phyloP scores from a whole-genome alignment of 139 green algal genomes.

The Chlamydomonas incerta region DNA sequence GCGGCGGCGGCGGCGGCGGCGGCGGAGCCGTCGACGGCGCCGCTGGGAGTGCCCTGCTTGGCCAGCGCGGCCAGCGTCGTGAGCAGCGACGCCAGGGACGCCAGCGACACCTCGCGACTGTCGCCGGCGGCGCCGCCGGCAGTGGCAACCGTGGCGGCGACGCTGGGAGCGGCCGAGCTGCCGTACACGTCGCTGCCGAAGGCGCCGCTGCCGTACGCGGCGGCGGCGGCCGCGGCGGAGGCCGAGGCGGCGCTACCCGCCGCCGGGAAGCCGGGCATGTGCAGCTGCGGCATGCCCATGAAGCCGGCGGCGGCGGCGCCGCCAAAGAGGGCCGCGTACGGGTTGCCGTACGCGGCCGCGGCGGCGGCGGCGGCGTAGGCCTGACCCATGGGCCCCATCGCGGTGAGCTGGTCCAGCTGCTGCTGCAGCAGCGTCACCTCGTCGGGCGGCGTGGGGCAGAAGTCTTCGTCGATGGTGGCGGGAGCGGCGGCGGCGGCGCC shows the following conservation, averaged over 20 bases:
- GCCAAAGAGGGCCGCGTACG: slow-evolving; percentile 15
- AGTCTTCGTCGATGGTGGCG: not conserved
- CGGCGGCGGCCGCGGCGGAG: not conserved
- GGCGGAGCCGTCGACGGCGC: not conserved
- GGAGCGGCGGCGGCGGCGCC: not conserved
- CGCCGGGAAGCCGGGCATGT: too few species aligned
- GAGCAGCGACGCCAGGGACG: slow-evolving; percentile 31
- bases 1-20: not conserved
- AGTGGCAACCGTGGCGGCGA: not conserved
- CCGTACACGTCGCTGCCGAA: not conserved
- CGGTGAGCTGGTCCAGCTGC: slow-evolving; percentile 5
- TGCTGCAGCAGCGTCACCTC: slow-evolving; percentile 11
- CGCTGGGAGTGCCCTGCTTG: not conserved
- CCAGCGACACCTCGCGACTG: not conserved
- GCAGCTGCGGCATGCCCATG: not conserved
- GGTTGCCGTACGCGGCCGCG: not conserved
- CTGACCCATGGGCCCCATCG: not conserved
- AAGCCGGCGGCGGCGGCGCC: not conserved
- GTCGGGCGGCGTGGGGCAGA: slow-evolving; percentile 35
- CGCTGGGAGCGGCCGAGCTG: not conserved
- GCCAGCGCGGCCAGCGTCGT: slow-evolving; percentile 30
- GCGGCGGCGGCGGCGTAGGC: not conserved
- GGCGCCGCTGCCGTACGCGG: not conserved
- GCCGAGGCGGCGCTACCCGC: too few species aligned
- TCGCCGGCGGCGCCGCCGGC: not conserved